Evolutionary conservation across 2,329 filamentous ascomycete genomes (phyloP), one percentile per base, ranked within the genome.

Genomic region (Exophiala bonariae): DNA sequence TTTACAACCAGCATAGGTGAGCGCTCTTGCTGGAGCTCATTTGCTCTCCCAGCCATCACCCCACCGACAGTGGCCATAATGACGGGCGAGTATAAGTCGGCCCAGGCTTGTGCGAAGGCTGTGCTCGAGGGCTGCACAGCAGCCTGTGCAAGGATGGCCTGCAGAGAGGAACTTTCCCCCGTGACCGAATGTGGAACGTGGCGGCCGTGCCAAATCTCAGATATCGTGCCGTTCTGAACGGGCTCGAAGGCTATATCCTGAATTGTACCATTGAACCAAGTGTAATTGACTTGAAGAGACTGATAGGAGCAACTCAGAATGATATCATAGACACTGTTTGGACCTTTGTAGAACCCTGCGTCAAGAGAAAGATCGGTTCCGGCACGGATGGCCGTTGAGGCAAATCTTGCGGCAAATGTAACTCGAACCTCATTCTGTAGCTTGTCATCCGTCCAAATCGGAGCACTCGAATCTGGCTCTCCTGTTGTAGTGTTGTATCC

Each of bases 401-500:
- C 26, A 31, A 46, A 22, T 17, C 42, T 23, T 6, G 30, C 20
- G 4, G 47, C 47, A 10, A 50, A 20, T 16, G 47, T 42, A 13
- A 50, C 22, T 16, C 41, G 23, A 11, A 50, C 42, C 34, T 46
- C 16, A 28, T 50, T 50, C 20, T 45, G 35, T n/a, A 50, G 41
- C 30, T 41, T 9, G 30, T 46, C 35, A 23, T 50, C 47, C 7
- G 47, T 35, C 41, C 30, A 33, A 4, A 39, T 19, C 14, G 26
- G 23, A 9, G 22, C 20, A 32, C 22, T 10, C 3, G 34, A 14
- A 16, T 35, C 35, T 1, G 41, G 23, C 13, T 26, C 17, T 7
- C 41, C 41, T 7, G 41, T 50, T 11, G 28, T 26, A n/a, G 42
- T 20, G 19, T 50, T 41, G 20, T 46, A 50, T 8, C 42, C 47